Evolutionary conservation across 2,329 filamentous ascomycete genomes (phyloP), one percentile per base, ranked within the genome.

Genomic region (Alternaria novae-zelandiae): DNA sequence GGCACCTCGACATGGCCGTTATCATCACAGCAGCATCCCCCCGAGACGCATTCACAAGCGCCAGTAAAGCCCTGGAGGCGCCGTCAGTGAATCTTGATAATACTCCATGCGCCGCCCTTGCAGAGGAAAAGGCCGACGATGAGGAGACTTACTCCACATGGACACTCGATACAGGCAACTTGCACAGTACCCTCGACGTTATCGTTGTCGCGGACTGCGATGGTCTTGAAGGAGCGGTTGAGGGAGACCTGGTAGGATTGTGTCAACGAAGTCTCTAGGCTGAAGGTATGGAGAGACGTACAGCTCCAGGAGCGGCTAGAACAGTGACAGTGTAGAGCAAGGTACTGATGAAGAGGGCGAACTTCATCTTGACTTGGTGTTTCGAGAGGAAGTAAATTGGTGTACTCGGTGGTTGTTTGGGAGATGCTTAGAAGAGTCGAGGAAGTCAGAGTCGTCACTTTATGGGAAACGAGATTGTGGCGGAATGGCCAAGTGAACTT

Each of bases 111-210:
- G 32, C 12, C 12, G n/a, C 25, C 15, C 17, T 36, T 20, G 3
- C 5, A 20, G 13, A 25, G n/a, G 13, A 23, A 44, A 15, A 44
- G 9, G 21, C 13, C 28, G 36, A 25, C 13, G 8, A 25, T 0
- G 17, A 30, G 15, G 20, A 36, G 7, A 49, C 60, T 44, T 53
- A 62, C 55, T 54, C 11, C 6, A 20, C 59, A 62, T 3, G 59
- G 59, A 44, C 59, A 62, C 55, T 62, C 54, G 8, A 62, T 11
- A 11, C 59, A 62, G 21, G 47, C 59, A 17, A 62, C 53, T n/a
- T 58, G 59, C 13, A 47, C 20, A 9, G 41, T 11, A 20, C 32
- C 50, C 17, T 32, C 28, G 32, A 25, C 20, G 28, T 23, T 50
- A n/a, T 54, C 47, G 7, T 41, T 44, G 10, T 62, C 55, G 25